A percentile compares a stretch with the other conserved stretches of the same genome.
Conservation (phyloP, 116 monocot genomes). For the Dioscorea cayenensis region DNA sequence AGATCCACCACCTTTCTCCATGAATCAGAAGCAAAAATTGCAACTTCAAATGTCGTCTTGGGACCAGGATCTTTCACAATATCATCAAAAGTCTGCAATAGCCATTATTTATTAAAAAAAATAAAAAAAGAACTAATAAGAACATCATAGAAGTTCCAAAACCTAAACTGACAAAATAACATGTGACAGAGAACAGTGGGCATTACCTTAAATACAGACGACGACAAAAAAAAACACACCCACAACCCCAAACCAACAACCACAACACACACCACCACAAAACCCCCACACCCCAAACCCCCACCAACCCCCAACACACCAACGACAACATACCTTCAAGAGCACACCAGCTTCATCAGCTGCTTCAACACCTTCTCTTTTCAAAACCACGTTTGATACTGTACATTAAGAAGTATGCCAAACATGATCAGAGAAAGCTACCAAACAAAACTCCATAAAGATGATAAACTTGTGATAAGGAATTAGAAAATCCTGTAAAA, state of each 20-base stretch:
- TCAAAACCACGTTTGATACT: constrained; percentile 76
- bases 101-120: background rate
- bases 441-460: background rate
- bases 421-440: background rate
- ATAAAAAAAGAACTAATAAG: background rate
- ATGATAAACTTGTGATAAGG: too few species aligned
- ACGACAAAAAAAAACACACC: too few species aligned
- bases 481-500: background rate
- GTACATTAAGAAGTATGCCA: constrained; percentile 2
- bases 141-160: too few species aligned
- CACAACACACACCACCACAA: too few species aligned
- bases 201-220: constrained; percentile 51
- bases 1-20: constrained; percentile 78
- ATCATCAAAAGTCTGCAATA: constrained; percentile 53
- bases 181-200: background rate
- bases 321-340: constrained; percentile 71
- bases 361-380: constrained; percentile 67
- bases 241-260: too few species aligned
- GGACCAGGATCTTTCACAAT: constrained; percentile 41
- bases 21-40: constrained; percentile 71
- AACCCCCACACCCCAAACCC: too few species aligned
- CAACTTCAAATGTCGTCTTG: constrained; percentile 72
- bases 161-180: background rate
- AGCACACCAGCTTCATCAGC: constrained; percentile 63
- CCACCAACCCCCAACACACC: too few species aligned